phyloP scores from a whole-genome alignment of 176 grass and related monocot species.

The Rhynchospora tenuis region DNA sequence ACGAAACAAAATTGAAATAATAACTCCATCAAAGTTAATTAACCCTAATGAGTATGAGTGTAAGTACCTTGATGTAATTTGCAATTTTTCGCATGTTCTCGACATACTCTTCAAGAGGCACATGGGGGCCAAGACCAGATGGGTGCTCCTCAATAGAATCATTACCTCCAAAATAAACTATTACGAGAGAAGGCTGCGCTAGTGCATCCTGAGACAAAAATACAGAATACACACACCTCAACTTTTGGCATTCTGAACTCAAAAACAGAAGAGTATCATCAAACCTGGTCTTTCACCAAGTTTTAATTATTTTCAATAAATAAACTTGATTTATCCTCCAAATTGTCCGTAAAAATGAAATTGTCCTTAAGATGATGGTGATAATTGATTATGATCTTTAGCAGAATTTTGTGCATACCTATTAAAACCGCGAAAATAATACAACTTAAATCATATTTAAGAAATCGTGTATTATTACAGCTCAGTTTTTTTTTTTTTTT shows the following conservation, averaged over 20 bases:
- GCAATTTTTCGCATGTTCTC: slow-evolving; percentile 68
- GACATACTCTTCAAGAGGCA: slow-evolving; percentile 65
- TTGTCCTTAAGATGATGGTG: not conserved
- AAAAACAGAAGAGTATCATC: not conserved
- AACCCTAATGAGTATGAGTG: not conserved
- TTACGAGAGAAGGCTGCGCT: slow-evolving; percentile 53
- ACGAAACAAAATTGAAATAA: not conserved
- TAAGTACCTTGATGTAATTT: slow-evolving; percentile 58
- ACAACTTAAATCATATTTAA: too few species aligned
- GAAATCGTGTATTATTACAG: too few species aligned
- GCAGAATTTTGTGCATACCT: not conserved
- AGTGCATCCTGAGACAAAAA: slow-evolving; percentile 35
- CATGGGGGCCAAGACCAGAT: slow-evolving; percentile 62
- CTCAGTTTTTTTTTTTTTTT: too few species aligned
- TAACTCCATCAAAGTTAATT: not conserved
- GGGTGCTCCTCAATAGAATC: slow-evolving; percentile 51
- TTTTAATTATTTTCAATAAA: not conserved
- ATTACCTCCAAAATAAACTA: slow-evolving; percentile 84
- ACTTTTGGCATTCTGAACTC: not conserved
- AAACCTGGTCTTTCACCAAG: not conserved
- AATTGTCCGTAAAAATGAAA: not conserved
- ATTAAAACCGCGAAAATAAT: not conserved
- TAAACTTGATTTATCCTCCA: not conserved
- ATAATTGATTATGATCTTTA: not conserved
- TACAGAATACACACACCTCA: not conserved